phyloP scores from a whole-genome alignment of 2,329 filamentous ascomycete genomes.

The Penicillium sp. region DNA sequence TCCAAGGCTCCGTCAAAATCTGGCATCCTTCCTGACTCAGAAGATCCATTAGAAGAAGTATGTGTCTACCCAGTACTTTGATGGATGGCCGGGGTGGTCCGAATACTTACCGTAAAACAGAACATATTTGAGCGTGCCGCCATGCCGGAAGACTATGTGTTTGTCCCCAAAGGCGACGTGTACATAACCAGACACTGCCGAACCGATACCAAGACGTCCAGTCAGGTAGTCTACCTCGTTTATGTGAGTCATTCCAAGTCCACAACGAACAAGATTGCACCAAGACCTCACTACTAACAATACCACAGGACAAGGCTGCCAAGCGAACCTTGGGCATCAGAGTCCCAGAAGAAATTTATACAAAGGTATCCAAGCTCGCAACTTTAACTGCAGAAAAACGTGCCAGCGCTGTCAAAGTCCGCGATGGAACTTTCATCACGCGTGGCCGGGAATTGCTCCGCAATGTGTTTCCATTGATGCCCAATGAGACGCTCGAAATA shows the following conservation, averaged over 20 bases:
- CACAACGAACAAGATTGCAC: not conserved
- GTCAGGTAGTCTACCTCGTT: constrained; percentile 36
- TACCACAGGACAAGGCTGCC: constrained; percentile 28
- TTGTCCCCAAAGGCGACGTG: constrained; percentile 44
- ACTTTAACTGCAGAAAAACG: constrained; percentile 43
- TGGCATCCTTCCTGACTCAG: constrained; percentile 19
- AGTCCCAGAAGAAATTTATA: constrained; percentile 41
- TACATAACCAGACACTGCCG: constrained; percentile 47
- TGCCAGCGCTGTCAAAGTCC: constrained; percentile 38
- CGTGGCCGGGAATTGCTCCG: constrained; percentile 29
- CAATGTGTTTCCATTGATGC: constrained; percentile 41
- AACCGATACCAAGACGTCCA: constrained; percentile 34
- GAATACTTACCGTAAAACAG: constrained; percentile 18
- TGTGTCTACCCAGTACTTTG: not conserved
- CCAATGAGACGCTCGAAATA: constrained; percentile 28
- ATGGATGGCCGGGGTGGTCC: not conserved
- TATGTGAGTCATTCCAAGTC: constrained; percentile 31
- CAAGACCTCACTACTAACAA: not conserved
- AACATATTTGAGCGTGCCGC: constrained; percentile 31
- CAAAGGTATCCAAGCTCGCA: constrained; percentile 39
- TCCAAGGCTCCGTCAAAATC: not conserved
- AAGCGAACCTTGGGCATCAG: constrained; percentile 44
- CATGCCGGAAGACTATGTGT: constrained; percentile 36
- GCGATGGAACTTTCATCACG: constrained; percentile 33
- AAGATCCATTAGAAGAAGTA: constrained; percentile 31